phyloP scores from a whole-genome alignment of 2,329 filamentous ascomycete species.

The Basipetospora chlamydospora region DNA sequence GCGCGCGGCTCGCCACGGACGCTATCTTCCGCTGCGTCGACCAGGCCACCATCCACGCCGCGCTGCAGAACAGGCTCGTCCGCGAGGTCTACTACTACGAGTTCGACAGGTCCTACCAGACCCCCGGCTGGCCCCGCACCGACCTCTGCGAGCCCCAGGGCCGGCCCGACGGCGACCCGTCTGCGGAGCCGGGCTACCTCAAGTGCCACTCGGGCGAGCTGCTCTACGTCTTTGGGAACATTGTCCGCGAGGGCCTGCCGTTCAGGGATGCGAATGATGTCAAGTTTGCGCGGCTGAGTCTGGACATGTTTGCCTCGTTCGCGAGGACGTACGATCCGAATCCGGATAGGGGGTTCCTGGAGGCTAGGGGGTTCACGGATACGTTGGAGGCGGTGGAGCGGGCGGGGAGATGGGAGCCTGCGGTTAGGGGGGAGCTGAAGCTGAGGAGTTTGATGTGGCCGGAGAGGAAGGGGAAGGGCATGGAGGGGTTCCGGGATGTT shows the following conservation, averaged over 20 bases:
- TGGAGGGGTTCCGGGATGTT: constrained; percentile 25
- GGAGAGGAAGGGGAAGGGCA: constrained; percentile 16
- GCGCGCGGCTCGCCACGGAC: constrained; percentile 15
- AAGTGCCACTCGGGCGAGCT: constrained; percentile 26
- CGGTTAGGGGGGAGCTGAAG: neutral
- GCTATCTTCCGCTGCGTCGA: constrained; percentile 18
- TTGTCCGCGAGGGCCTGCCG: constrained; percentile 14
- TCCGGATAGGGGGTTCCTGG: constrained; percentile 15
- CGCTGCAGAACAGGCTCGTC: constrained; percentile 15
- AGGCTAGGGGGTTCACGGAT: constrained; percentile 14
- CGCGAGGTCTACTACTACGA: constrained; percentile 18
- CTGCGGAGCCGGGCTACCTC: constrained; percentile 19
- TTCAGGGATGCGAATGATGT: constrained; percentile 21
- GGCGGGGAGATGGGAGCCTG: constrained; percentile 15
- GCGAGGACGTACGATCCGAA: constrained; percentile 18
- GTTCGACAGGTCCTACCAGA: constrained; percentile 25
- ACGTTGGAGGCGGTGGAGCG: constrained; percentile 14
- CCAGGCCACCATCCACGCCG: constrained; percentile 19
- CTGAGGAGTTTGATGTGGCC: neutral
- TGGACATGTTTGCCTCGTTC: constrained; percentile 21
- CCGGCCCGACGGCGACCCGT: constrained; percentile 18
- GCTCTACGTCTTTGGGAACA: constrained; percentile 21
- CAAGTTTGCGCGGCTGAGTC: constrained; percentile 16
- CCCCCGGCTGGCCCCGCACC: constrained; percentile 14
- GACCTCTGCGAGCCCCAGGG: constrained; percentile 26